Evolutionary conservation across 257 asterid species (phyloP), one percentile per base, ranked within the genome.

Genomic region (Plantago ovata): DNA sequence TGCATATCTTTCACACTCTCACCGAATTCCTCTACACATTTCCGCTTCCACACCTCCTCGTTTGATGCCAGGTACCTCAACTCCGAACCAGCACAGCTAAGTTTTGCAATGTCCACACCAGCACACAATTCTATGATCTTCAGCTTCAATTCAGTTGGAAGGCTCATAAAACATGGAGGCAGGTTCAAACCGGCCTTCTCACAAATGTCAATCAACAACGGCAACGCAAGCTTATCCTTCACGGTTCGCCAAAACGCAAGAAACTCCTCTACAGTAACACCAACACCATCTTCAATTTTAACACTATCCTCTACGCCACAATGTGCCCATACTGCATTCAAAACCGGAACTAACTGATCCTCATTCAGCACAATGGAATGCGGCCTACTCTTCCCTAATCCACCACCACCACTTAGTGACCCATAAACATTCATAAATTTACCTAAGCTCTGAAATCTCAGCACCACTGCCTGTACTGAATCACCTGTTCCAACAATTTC

Each of bases 301-400:
- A 70, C 18, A 55, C 56, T 71, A 49, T 83, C 95, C n/a, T n/a
- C n/a, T n/a, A n/a, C n/a, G n/a, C n/a, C 87, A 60, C 94, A 87
- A 62, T 85, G 77, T 4, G 96, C 95, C n/a, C 95, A 81, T 3
- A 75, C 95, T 15, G 78, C 83, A 62, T 89, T 93, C 79, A 93
- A 81, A n/a, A 77, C 75, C 0, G 94, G 79, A 20, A 79, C 81
- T 56, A 93, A 51, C 19, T 73, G 65, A 20, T 72, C 85, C 76
- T 82, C 95, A 15, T 89, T 74, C 51, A 93, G 64, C 9, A 46
- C 67, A 55, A 79, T 86, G 14, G 63, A 55, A 64, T 67, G 69
- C 11, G 64, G 55, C 8, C 32, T 58, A 22, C 64, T 61, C 53
- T 60, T 63, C 10, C 67, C 60, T 45, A 71, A 69, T 42, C 66